These are phyloP conservation scores for Trichomonas vaginalis DNA, from an alignment of 208 protist genomes.

Conservation along the genomic window DNA sequence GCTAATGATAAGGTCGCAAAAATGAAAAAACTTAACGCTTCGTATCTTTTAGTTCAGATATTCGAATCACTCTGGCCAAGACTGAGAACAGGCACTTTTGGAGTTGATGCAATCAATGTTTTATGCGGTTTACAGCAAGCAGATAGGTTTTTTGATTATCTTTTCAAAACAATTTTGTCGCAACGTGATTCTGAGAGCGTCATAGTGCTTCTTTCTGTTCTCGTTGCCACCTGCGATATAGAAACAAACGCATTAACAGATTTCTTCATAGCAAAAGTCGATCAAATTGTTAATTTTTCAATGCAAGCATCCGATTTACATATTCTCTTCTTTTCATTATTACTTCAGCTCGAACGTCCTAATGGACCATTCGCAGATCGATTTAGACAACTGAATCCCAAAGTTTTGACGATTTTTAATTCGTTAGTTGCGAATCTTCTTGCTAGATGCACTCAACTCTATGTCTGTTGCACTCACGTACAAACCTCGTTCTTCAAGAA, in stretches of 20 bases:
- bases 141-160: not conserved
- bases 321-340: not conserved
- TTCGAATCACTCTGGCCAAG: conserved; percentile 4
- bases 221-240: not conserved
- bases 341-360: not conserved
- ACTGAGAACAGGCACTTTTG: not conserved
- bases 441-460: not conserved
- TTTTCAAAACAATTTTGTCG: not conserved
- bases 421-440: not conserved
- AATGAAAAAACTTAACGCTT: not conserved
- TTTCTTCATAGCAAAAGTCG: not conserved
- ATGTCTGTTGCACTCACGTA: not conserved
- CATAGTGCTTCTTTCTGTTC: not conserved
- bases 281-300: not conserved
- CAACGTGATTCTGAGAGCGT: not conserved
- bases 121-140: not conserved
- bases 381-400: not conserved
- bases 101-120: not conserved
- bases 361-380: not conserved
- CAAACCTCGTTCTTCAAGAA: not conserved
- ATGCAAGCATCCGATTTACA: not conserved
- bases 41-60: conserved; percentile 7
- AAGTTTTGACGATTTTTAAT: conserved; percentile 8
- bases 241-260: not conserved
- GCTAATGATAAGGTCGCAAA: not conserved